Evolutionary conservation across 805 yeast species (phyloP), one percentile per base, ranked within the genome.

Genomic region (Kazachstania kunashirensis): DNA sequence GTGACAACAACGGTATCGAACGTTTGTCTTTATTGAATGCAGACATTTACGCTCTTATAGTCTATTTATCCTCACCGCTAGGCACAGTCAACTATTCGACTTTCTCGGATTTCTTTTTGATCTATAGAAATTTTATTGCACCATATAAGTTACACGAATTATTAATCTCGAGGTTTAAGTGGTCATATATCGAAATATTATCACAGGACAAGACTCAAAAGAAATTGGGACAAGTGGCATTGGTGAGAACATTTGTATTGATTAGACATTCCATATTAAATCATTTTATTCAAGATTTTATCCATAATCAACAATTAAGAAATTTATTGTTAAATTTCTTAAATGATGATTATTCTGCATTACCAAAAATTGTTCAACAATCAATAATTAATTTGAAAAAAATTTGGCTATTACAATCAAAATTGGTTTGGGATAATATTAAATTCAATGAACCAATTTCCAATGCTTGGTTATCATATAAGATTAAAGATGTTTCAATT

Each of bases 211-310:
- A n/a, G 6, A 16, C 33, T 13, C 26, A 36, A 13, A 16, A 23
- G 26, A 55, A 55, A 31, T 52, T 70, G 3, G 94, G 94, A 1
- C 71, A 77, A 41, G 65, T 81, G 31, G 78, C 80, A 2, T 64
- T 84, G 10, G 70, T 88, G 25, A 68, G 97, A 49, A 79, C 94
- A 0, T 89, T 88, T 63, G 95, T 84, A 19, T 77, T 82, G 20
- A 48, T 92, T 29, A 73, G 96, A 50, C 95, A 84, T 62, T 89
- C 97, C 95, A 57, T 89, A 14, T 60, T 84, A 41, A 89, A 88
- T 57, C 88, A 84, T 56, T 92, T 85, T 50, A 69, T 76, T 29
- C 89, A 84, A 53, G 97, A 92, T 57, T 92, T 88, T 54, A 63
- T 79, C 18, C 59, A 71, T 12, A 66, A 72, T 33, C 47, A 61